Evolutionary conservation across 2,329 filamentous ascomycete species (phyloP), one percentile per base, ranked within the genome.

Genomic region (Ophiostoma sp.): DNA sequence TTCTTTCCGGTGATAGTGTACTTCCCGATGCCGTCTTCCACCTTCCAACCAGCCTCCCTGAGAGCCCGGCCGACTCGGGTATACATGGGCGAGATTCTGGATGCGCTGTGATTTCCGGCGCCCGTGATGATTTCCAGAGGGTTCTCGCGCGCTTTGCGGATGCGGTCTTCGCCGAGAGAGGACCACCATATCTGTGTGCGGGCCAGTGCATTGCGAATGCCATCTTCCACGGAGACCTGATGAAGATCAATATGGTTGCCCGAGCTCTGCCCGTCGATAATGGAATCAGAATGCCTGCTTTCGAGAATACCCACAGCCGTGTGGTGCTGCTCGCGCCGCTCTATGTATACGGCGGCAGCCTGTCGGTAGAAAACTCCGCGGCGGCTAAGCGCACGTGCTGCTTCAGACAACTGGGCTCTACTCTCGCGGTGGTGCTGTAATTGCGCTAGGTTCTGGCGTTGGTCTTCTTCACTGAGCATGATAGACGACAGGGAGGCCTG

Each of bases 61-160:
- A 98, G 81, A 76, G 89, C 89, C 76, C 87, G 89, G 66, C 86
- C 89, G n/a, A 98, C 93, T 20, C 91, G 90, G 70, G 90, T 90
- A 5, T 93, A 90, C 71, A 98, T 78, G 74, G 87, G 89, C 1
- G 90, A 92, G 70, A 86, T 89, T 0, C 93, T 93, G 68, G 90
- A 88, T 66, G 87, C 85, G 75, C 88, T 95, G 79, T 98, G 94
- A 69, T 85, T 84, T 0, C 94, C 94, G 17, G 89, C 77, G 0
- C 94, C 94, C 3, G 93, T 96, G 69, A 98, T 86, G 72, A 98
- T 89, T 54, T 85, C 87, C 75, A 90, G 93, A 0, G 87, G 83
- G 8, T 79, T 73, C 27, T 82, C 82, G 75, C 84, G 81, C 27
- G 83, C 81, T 72, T 78, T 79, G 8, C 11, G 77, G 65, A 84